Base-by-base conservation (phyloP, 2,329 filamentous ascomycete genomes). In the Cladophialophora exuberans region DNA sequence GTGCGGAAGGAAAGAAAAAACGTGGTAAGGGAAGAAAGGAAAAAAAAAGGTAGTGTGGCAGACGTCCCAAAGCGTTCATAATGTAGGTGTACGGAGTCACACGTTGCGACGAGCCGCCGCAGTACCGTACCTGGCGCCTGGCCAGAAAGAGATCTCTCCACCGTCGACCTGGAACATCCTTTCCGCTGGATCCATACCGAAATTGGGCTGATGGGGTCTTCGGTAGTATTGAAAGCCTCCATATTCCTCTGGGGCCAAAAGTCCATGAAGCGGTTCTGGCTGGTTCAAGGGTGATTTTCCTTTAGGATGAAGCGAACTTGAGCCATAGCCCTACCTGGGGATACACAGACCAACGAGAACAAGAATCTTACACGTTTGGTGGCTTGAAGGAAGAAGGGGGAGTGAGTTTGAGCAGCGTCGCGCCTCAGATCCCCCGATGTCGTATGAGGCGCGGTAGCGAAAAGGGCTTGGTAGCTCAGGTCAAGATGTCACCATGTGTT, bases 51-150 rank as follows among this genome's bases (percentile, higher is more conserved):
- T 17, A 25, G 26, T 2, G 30, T 43, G 31, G 38, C 53, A 55
- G 45, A 52, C 53, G 56, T 54, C 52, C 59, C 33, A 31, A 54
- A 20, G 47, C 56, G 57, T 39, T 56, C 58, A 57, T 58, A 62
- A n/a, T n/a, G n/a, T n/a, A n/a, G n/a, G n/a, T 35, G 60, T 41
- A 43, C 52, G 47, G 48, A 31, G 47, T 46, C 33, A 7, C n/a
- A 49, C n/a, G 25, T 25, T 49, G 33, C 23, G 46, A 49, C n/a
- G 33, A 49, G 33, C 22, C 46, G 31, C 33, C 45, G n/a, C n/a
- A n/a, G n/a, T n/a, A n/a, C 22, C 9, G 7, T 36, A 28, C 26
- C 22, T 13, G 42, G 22, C n/a, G 23, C 17, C n/a, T 17, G 28
- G 13, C 13, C 7, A 31, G 4, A 18, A 17, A 31, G 25, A 20